These are phyloP conservation scores for Mallotus repandus DNA, from an alignment of 441 rosid genomes.

Conservation along the genomic window DNA sequence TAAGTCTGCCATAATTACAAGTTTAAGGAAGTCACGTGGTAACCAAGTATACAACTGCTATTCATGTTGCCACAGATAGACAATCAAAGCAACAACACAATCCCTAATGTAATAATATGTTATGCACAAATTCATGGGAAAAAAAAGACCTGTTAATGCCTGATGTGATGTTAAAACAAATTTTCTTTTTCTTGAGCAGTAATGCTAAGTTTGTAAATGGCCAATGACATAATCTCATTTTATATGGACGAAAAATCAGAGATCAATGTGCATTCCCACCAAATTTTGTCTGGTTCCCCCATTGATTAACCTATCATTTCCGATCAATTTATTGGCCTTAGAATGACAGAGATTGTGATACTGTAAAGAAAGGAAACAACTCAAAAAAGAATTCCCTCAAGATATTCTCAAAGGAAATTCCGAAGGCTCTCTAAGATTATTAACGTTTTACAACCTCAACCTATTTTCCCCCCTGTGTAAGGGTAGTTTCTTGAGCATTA, in stretches of 20 bases:
- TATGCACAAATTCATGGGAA: background rate
- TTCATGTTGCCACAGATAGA: background rate
- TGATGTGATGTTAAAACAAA: no score
- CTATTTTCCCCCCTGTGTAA: background rate
- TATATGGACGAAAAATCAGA: no score
- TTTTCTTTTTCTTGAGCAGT: no score
- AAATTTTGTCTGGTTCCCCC: no score
- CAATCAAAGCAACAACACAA: constrained; percentile 3
- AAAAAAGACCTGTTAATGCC: background rate
- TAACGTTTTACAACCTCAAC: background rate
- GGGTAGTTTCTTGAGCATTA: background rate
- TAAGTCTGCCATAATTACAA: background rate
- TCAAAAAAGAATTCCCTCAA: background rate
- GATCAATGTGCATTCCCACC: no score
- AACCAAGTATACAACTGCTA: background rate
- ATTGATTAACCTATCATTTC: no score
- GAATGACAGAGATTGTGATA: background rate
- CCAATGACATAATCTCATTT: no score
- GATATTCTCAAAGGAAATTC: background rate
- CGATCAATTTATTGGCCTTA: background rate
- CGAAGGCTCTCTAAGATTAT: background rate
- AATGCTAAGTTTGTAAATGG: no score
- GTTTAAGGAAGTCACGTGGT: background rate
- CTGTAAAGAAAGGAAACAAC: background rate
- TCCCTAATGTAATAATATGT: background rate